Base-by-base conservation (phyloP, 345 rosid species). In the Arabidopsis suecica region DNA sequence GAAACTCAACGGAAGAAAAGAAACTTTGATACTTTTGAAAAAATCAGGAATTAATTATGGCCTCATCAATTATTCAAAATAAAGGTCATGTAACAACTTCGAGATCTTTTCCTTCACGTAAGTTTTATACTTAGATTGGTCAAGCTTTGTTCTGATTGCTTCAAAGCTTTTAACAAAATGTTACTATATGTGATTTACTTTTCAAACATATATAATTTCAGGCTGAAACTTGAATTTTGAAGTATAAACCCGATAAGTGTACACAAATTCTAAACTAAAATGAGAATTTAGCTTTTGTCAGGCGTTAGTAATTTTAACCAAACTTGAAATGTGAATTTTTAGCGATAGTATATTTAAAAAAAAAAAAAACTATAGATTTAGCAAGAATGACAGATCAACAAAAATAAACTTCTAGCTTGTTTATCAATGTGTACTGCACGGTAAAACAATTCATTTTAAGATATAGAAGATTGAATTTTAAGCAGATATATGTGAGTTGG, bases 61-160 rank as follows among this genome's bases (percentile, higher is more conserved):
- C 65, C 18, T 76, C 72, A 55, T 77, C 71, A 63, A n/a, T 36
- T 70, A 64, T 70, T 77, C 76, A 77, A 77, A 77, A 69, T 77
- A 77, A 77, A 77, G 71, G 59, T 77, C 51, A 70, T 68, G 58
- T 14, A 62, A 14, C 73, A 59, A 23, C 32, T 59, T 25, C 9
- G 40, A 25, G 25, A 37, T 22, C 32, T 47, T 68, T 37, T 45
- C 7, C 6, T 41, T 65, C 65, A 36, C 5, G n/a, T 37, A 55
- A 73, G 33, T 57, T 33, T 22, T 16, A 40, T n/a, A 56, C 3
- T 69, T 16, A 37, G 7, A 5, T 4, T 68, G 61, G 40, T 68
- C 28, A 33, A 44, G 32, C 41, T 57, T 57, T 42, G 32, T 3
- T 55, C 42, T 32, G 41, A 30, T 32, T 42, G 45, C 42, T 32